A percentile compares a stretch with the other conserved stretches of the same genome.
These are phyloP conservation scores for Juglanconis sp. DNA, from an alignment of 2,329 filamentous ascomycete genomes.

Conservation along the genomic window DNA sequence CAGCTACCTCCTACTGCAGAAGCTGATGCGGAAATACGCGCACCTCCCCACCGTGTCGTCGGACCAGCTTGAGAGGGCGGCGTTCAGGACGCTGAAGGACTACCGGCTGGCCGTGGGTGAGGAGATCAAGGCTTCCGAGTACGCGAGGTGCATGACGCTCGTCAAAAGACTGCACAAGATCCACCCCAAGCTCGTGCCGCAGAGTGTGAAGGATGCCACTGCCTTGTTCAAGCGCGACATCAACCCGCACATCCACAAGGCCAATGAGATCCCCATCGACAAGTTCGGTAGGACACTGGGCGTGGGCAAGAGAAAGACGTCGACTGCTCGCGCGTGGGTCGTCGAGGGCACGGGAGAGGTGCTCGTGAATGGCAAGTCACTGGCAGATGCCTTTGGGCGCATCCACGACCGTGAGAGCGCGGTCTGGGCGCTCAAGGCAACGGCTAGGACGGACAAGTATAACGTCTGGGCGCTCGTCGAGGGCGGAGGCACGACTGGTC, in stretches of 20 bases:
- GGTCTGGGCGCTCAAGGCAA: constrained; percentile 83
- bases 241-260: constrained; percentile 64
- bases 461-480: constrained; percentile 85
- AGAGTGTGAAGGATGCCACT: constrained; percentile 64
- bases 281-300: constrained; percentile 74
- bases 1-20: constrained; percentile 69
- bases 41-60: constrained; percentile 67
- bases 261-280: constrained; percentile 67
- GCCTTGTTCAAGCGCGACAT: constrained; percentile 70
- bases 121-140: constrained; percentile 72
- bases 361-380: constrained; percentile 82
- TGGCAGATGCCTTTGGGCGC: constrained; percentile 78
- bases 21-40: constrained; percentile 68
- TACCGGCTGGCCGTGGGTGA: constrained; percentile 72
- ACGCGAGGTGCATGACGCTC: constrained; percentile 70
- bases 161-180: constrained; percentile 82
- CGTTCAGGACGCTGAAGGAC: constrained; percentile 77
- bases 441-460: constrained; percentile 87
- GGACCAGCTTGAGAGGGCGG: constrained; percentile 66
- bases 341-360: constrained; percentile 92
- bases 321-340: constrained; percentile 78
- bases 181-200: constrained; percentile 71
- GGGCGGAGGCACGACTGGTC: constrained; percentile 89
- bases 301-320: constrained; percentile 83
- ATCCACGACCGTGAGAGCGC: constrained; percentile 93